These are phyloP conservation scores for Umbellularia californica DNA, from an alignment of 164 flowering plant genomes.

Conservation along the genomic window DNA sequence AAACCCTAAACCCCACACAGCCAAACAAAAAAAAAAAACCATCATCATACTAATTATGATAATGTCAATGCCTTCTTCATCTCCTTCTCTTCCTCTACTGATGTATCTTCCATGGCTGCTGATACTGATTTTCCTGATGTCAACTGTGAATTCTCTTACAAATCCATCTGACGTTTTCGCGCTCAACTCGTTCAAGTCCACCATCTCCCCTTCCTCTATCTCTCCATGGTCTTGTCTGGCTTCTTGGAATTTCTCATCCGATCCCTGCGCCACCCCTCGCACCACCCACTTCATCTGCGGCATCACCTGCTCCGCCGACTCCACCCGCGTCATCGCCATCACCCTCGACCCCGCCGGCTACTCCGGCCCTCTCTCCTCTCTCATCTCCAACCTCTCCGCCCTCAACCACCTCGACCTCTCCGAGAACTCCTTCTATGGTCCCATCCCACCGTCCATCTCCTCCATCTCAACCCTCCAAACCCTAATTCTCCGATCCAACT, in stretches of 20 bases:
- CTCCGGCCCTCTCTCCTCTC: constrained; percentile 59
- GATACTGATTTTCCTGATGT: constrained; percentile 1
- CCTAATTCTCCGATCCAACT: constrained; percentile 53
- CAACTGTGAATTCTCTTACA: constrained; percentile 27
- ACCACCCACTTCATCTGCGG: constrained; percentile 60
- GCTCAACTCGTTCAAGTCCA: constrained; percentile 44
- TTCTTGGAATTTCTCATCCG: constrained; percentile 62
- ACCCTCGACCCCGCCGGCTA: constrained; percentile 65
- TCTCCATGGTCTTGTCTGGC: constrained; percentile 58
- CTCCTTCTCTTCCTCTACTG: neutral
- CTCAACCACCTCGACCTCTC: constrained; percentile 55
- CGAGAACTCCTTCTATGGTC: constrained; percentile 59
- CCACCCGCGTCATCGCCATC: constrained; percentile 43
- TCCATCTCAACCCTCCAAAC: constrained; percentile 45
- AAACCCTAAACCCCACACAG: neutral
- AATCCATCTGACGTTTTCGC: constrained; percentile 46
- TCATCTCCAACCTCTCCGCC: constrained; percentile 51
- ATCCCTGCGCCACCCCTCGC: constrained; percentile 59
- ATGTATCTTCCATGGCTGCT: constrained; percentile 4
- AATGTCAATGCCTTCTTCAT: neutral
- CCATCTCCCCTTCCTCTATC: constrained; percentile 43
- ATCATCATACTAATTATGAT: neutral
- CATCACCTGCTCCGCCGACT: constrained; percentile 46
- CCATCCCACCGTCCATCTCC: constrained; percentile 51
- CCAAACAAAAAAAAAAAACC: neutral